Evolutionary conservation across 2,329 filamentous ascomycete species (phyloP), one percentile per base, ranked within the genome.

Genomic region (Cladophialophora carrionii): DNA sequence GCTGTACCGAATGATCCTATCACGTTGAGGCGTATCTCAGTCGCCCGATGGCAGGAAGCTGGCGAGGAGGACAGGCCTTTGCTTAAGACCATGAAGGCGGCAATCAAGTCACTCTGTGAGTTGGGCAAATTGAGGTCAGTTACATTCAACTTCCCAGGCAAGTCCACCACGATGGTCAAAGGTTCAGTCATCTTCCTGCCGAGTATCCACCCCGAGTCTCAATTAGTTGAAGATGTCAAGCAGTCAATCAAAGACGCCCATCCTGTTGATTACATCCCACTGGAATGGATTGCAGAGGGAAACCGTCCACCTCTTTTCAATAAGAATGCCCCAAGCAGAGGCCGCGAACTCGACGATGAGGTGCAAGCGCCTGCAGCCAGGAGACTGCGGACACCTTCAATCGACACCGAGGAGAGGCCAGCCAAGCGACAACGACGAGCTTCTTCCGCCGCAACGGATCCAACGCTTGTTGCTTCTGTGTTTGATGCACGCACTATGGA

Each of bases 1-100:
- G 81, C 83, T 2, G 87, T 83, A 60, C 84, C 85, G 2, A 79
- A 82, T 43, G 80, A 83, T 26, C 75, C 78, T 14, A 80, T 80
- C 2, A 75, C 80, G 17, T 26, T 72, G 37, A 66, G 64, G 57
- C 64, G 71, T 22, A 59, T 66, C 9, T 63, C 68, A 51, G 51
- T 55, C 32, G 54, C 71, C 49, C 65, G 61, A 22, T 88, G 85
- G 85, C 76, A 80, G 58, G 80, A 78, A 65, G 71, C 75, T 8
- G 80, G 79, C 68, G 73, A 78, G 64, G 73, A 78, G 49, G 77
- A 78, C 62, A 78, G 72, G 56, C 84, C 85, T 0, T 83, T 87
- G 67, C 76, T 79, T 41, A 78, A 81, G 43, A 87, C 85, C 1
- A 73, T 88, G 32, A 80, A 78, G 31, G 77, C 76, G 14, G 76